phyloP scores from a whole-genome alignment of 441 rosid species.

The Melastoma candidum region DNA sequence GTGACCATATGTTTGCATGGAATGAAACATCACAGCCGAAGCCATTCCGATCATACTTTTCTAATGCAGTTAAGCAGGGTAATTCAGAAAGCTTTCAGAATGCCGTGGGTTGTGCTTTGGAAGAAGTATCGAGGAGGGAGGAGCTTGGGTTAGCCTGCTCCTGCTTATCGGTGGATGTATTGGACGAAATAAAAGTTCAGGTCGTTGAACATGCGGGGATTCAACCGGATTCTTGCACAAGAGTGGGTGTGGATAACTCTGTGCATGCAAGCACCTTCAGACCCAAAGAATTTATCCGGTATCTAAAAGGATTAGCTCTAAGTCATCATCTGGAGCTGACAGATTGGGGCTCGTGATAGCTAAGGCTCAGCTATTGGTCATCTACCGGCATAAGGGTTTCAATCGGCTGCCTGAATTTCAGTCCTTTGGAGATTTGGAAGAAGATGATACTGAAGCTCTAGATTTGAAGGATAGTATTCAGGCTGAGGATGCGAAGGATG shows the following conservation, averaged over 20 bases:
- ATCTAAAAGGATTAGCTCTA: constrained; percentile 43
- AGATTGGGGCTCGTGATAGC: constrained; percentile 40
- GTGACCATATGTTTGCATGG: constrained; percentile 49
- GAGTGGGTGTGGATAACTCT: constrained; percentile 27
- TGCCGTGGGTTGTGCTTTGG: constrained; percentile 38
- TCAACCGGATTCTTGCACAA: constrained; percentile 26
- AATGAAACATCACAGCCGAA: constrained; percentile 30
- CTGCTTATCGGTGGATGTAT: constrained; percentile 29
- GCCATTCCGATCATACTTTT: constrained; percentile 30
- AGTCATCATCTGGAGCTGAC: constrained; percentile 38
- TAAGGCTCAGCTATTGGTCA: constrained; percentile 45
- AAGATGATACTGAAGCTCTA: constrained; percentile 20
- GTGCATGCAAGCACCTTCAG: constrained; percentile 25
- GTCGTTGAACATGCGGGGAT: constrained; percentile 52
- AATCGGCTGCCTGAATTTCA: constrained; percentile 39
- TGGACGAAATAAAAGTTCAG: constrained; percentile 34
- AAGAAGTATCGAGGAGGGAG: constrained; percentile 34
- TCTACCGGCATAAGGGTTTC: constrained; percentile 44
- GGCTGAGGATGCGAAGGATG: constrained; percentile 12
- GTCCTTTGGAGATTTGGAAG: constrained; percentile 26
- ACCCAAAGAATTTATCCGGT: constrained; percentile 38
- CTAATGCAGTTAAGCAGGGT: constrained; percentile 33
- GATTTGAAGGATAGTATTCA: constrained; percentile 19
- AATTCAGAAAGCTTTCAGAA: constrained; percentile 30
- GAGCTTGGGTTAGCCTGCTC: constrained; percentile 34